Conservation (phyloP, 208 protist species). For the Crithidia fasciculata region DNA sequence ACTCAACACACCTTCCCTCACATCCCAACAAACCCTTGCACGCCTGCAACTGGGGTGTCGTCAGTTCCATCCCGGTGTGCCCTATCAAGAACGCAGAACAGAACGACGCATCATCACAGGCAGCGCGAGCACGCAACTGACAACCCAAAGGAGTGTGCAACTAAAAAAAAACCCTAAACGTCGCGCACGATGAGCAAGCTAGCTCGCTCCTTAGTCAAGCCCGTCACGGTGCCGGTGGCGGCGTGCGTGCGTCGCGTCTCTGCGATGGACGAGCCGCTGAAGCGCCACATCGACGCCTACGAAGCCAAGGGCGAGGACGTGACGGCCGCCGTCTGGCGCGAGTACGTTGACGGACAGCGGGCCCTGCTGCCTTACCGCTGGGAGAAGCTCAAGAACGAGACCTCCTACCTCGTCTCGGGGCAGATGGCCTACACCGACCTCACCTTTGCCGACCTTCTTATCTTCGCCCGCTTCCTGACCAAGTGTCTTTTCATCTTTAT, state of each 20-base stretch:
- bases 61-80: too few relatives aligned
- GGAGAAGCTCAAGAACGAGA: slow-evolving; percentile 49
- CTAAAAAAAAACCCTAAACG: slow-evolving; percentile 15
- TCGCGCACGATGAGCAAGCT: slow-evolving; percentile 42
- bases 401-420: slow-evolving; percentile 39
- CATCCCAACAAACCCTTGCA: too few relatives aligned
- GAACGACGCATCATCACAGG: neutral
- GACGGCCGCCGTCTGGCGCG: slow-evolving; percentile 66
- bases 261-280: slow-evolving; percentile 71
- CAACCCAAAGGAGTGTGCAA: neutral
- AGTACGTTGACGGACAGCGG: slow-evolving; percentile 67
- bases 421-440: slow-evolving; percentile 48
- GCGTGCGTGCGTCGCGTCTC: slow-evolving; percentile 46
- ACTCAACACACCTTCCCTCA: too few relatives aligned
- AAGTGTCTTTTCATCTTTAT: slow-evolving; percentile 83
- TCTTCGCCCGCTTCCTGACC: slow-evolving; percentile 57
- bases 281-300: slow-evolving; percentile 70
- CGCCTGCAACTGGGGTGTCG: too few relatives aligned
- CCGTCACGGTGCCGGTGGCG: slow-evolving; percentile 54
- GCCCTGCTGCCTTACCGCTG: slow-evolving; percentile 65
- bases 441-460: slow-evolving; percentile 41
- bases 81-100: neutral
- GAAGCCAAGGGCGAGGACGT: slow-evolving; percentile 68
- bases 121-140: too few relatives aligned
- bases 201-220: slow-evolving; percentile 43